These are phyloP conservation scores for Rhododendron ovatum DNA, from an alignment of 148 eudicot genomes.

Conservation along the genomic window DNA sequence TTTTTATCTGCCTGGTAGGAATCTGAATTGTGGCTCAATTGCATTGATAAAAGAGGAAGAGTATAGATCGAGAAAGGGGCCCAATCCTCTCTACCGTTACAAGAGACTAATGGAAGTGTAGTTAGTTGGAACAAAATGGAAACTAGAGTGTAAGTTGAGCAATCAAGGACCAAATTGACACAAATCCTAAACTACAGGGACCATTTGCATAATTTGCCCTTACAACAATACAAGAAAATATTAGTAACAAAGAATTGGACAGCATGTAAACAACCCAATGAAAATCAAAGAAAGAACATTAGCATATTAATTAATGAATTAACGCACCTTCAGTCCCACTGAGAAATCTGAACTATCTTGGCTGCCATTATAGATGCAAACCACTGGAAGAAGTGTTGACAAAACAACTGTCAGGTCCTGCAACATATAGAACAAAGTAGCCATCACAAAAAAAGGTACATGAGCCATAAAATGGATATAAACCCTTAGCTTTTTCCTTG, in stretches of 20 bases:
- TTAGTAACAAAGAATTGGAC: not conserved
- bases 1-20: no score
- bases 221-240: not conserved
- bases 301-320: not conserved
- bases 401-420: constrained; percentile 85
- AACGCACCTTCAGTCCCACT: constrained; percentile 68
- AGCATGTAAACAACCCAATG: not conserved
- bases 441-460: constrained; percentile 6
- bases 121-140: no score
- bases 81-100: no score
- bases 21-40: no score
- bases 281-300: not conserved
- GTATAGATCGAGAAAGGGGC: no score
- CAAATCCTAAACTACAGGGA: no score
- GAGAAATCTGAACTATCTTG: constrained; percentile 68
- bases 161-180: no score
- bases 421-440: constrained; percentile 24
- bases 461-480: not conserved
- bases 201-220: no score
- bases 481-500: not conserved
- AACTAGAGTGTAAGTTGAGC: no score
- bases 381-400: constrained; percentile 90
- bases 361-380: constrained; percentile 56
- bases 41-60: no score
- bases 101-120: no score